Conservation (phyloP, 1,284 basidiomycete species). For the Ustilago trichophora region DNA sequence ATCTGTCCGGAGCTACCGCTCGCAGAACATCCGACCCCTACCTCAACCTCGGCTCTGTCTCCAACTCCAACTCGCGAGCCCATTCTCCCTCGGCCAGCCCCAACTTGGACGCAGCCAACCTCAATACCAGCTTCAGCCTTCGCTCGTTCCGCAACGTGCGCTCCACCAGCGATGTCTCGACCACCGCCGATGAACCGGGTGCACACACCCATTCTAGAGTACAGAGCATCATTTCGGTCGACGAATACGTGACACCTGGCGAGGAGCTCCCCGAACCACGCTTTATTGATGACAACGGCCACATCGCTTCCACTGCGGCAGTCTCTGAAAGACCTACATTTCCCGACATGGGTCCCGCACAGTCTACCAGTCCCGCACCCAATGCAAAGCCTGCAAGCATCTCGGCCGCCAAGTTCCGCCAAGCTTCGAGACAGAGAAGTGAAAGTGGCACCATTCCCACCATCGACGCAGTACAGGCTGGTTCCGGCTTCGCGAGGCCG, state of each 20-base stretch:
- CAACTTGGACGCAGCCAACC: constrained; percentile 4
- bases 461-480: constrained; percentile 19
- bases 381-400: constrained; percentile 37
- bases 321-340: not conserved
- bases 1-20: not conserved
- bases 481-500: constrained; percentile 22
- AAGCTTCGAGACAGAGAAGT: constrained; percentile 37
- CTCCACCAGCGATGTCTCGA: constrained; percentile 34
- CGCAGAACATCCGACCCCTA: constrained; percentile 21
- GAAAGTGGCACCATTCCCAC: constrained; percentile 31
- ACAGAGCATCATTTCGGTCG: constrained; percentile 40
- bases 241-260: constrained; percentile 42
- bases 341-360: constrained; percentile 6
- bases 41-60: constrained; percentile 9
- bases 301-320: not conserved
- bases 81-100: constrained; percentile 26
- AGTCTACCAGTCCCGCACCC: constrained; percentile 22
- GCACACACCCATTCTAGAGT: constrained; percentile 22
- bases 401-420: constrained; percentile 46
- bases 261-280: constrained; percentile 40
- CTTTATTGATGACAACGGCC: constrained; percentile 7
- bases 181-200: constrained; percentile 14
- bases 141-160: constrained; percentile 50
- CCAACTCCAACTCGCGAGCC: constrained; percentile 23
- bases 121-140: constrained; percentile 34